Percentiles rank a stretch among this genome's conserved stretches.
Conservation (phyloP, 169 alveolate genomes). For the Theileria equi region DNA sequence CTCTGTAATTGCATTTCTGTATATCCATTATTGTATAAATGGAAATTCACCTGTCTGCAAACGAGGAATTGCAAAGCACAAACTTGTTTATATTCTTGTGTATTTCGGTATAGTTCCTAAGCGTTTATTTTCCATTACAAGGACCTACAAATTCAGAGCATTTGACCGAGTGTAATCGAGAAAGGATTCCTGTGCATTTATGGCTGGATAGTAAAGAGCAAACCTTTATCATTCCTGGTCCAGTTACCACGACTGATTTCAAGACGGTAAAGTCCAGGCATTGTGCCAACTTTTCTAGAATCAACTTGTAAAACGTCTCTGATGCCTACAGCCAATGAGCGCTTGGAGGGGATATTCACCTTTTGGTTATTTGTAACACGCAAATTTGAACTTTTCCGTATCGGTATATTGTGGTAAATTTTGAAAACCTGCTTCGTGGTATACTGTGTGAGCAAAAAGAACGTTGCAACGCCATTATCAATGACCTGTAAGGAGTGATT, state of each 20-base stretch:
- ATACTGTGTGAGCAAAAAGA: conserved; percentile 31
- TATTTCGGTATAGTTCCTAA: conserved; percentile 21
- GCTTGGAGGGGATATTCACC: not conserved
- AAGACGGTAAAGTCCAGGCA: conserved; percentile 26
- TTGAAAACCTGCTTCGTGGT: conserved; percentile 53
- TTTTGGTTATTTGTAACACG: conserved; percentile 23
- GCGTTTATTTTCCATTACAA: not conserved
- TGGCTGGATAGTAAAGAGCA: not conserved
- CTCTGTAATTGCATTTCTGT: conserved; percentile 43
- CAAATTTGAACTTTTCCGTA: conserved; percentile 23
- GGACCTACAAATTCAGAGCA: conserved; percentile 12
- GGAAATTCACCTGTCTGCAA: conserved; percentile 29
- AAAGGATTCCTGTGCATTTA: conserved; percentile 7
- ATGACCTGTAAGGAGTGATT: not conserved
- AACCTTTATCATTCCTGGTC: conserved; percentile 58
- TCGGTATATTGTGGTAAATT: conserved; percentile 47
- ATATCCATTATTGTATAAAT: not conserved
- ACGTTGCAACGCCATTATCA: conserved; percentile 47
- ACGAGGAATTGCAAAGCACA: conserved; percentile 47
- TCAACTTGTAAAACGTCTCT: conserved; percentile 37
- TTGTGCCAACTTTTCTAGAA: conserved; percentile 11
- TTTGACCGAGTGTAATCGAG: conserved; percentile 35
- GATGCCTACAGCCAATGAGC: not conserved
- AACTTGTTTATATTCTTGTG: conserved; percentile 28
- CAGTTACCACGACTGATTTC: conserved; percentile 53